Evolutionary conservation across 768 basidiomycete species (phyloP).

Genomic region (Calvatia gigantea): DNA sequence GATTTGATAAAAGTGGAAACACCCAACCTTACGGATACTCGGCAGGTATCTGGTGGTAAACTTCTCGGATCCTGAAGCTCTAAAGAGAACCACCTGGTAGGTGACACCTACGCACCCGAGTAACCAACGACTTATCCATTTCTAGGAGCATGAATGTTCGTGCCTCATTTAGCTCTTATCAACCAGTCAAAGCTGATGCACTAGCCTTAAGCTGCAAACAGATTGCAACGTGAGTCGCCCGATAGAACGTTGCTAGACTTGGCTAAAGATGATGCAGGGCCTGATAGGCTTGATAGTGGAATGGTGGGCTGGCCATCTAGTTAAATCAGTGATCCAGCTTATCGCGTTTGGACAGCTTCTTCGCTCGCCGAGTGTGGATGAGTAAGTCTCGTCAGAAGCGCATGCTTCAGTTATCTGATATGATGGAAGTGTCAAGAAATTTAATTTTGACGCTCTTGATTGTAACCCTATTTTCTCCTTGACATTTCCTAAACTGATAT

Average conservation of each 20-base stretch:
- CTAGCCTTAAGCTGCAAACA: slow-evolving; percentile 39
- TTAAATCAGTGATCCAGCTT: background rate
- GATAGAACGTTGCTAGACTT: background rate
- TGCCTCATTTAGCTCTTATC: background rate
- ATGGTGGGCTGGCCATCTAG: slow-evolving; percentile 28
- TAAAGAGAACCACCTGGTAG: slow-evolving; percentile 39
- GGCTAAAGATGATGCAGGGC: slow-evolving; percentile 25
- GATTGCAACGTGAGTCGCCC: slow-evolving; percentile 40
- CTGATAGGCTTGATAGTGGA: slow-evolving; percentile 48
- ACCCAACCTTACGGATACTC: background rate
- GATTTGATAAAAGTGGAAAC: background rate
- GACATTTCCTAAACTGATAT: background rate
- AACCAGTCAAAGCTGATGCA: background rate
- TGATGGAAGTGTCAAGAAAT: slow-evolving; percentile 40
- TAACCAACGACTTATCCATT: background rate
- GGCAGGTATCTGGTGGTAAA: slow-evolving; percentile 45
- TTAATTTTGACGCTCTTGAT: slow-evolving; percentile 36
- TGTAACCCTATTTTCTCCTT: slow-evolving; percentile 23
- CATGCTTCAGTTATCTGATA: background rate
- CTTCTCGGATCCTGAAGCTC: slow-evolving; percentile 33
- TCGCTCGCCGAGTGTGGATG: slow-evolving; percentile 49
- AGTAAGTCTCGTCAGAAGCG: slow-evolving; percentile 25
- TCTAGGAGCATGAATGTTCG: slow-evolving; percentile 42
- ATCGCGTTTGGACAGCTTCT: slow-evolving; percentile 34
- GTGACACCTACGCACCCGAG: slow-evolving; percentile 10